Percentiles rank a stretch among this genome's conserved stretches.
Conservation (phyloP, 805 yeast species). For the Myxozyma monticola region DNA sequence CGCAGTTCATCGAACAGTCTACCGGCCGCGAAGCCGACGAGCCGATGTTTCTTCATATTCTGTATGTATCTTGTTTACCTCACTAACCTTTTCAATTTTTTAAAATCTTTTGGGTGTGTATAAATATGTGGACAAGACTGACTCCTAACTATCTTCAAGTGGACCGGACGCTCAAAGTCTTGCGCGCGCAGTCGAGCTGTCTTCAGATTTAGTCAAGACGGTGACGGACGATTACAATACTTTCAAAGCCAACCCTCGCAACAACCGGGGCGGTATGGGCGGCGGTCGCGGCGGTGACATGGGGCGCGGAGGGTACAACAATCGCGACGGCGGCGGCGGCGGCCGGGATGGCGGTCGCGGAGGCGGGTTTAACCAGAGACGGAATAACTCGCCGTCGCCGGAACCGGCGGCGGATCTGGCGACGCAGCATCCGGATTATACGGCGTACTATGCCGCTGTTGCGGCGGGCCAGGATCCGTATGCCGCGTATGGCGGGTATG, state of each 20-base stretch:
- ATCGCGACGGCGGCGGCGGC: conserved; percentile 7
- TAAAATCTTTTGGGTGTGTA: conserved; percentile 1
- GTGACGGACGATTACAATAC: conserved; percentile 33
- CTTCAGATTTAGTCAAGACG: conserved; percentile 35
- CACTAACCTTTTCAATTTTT: not conserved
- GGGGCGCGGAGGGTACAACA: not conserved
- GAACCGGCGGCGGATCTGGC: conserved; percentile 11
- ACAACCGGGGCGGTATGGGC: conserved; percentile 22
- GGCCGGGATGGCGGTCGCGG: not conserved
- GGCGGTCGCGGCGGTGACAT: conserved; percentile 6
- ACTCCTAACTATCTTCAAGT: not conserved
- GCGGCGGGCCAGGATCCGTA: conserved; percentile 34
- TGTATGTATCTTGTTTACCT: conserved; percentile 16
- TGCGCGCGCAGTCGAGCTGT: conserved; percentile 33
- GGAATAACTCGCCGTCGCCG: conserved; percentile 6
- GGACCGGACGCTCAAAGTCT: conserved; percentile 34
- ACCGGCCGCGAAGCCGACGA: conserved; percentile 39
- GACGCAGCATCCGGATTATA: conserved; percentile 25
- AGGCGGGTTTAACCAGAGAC: not conserved
- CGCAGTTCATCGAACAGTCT: conserved; percentile 38
- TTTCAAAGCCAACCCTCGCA: conserved; percentile 18
- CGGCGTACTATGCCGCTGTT: conserved; percentile 29
- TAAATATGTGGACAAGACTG: too few species aligned
- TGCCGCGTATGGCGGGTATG: conserved; percentile 35
- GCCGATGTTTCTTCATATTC: conserved; percentile 37